Evolutionary conservation across 179 eudicot species (phyloP), one percentile per base, ranked within the genome.

Genomic region (Spinacia oleracea): DNA sequence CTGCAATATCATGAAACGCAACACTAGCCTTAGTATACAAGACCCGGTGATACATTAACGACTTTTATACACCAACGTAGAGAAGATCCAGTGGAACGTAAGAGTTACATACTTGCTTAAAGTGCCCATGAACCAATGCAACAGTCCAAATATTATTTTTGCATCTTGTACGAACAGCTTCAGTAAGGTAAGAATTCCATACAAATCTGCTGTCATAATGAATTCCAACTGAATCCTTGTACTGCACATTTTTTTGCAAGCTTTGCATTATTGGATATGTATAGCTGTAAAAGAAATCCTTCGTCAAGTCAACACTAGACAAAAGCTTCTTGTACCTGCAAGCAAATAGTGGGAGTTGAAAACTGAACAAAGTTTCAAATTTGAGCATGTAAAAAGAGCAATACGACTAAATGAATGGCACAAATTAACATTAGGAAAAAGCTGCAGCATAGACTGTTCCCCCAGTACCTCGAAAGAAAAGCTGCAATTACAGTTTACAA

Each of bases 281-380:
- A 70, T 93, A 95, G 82, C 98, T 93, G 84, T 87, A 95, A 93
- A 90, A 95, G 83, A 95, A 95, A 86, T 95, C 98, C 89, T 91
- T 93, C 27, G 93, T 91, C 97, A 95, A 87, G 78, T 95, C 98
- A 34, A 95, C 98, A 87, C 97, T 91, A 70, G 97, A 91, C 77
- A 95, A 82, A 75, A 95, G 98, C 90, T 95, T 95, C 90, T 90
- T 95, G 92, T 95, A 95, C 97, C 98, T 95, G 93, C 84, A 91
- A 72, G 48, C 72, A 59, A 64, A 77, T 72, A 43, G 20, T 40
- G 7, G 9, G 35, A 42, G 72, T 75, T 62, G 9, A 40, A 4
- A 48, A 43, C 48, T 32, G 62, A 53, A 70, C 25, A 32, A 78
- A 78, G 32, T 31, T 27, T 62, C 40, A 51, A 46, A 34, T 1